These are phyloP conservation scores for Candida xyloterini DNA, from an alignment of 805 yeast species.

Conservation along the genomic window DNA sequence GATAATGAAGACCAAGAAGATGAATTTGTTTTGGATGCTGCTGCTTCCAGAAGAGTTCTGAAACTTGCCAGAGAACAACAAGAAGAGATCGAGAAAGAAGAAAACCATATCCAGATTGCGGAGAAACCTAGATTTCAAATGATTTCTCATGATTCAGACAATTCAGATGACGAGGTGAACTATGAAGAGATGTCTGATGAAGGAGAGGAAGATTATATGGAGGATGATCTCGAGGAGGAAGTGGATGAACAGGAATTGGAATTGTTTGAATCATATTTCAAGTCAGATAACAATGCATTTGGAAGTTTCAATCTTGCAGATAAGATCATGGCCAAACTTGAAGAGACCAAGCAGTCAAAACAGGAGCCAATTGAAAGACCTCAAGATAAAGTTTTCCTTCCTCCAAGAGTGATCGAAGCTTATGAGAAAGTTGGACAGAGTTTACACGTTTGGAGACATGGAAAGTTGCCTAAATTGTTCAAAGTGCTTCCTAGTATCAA, in stretches of 20 bases:
- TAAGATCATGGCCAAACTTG: constrained; percentile 85
- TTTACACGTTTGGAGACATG: constrained; percentile 86
- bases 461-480: constrained; percentile 93
- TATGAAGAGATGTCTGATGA: constrained; percentile 34
- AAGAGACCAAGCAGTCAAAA: constrained; percentile 50
- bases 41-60: constrained; percentile 77
- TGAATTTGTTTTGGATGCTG: constrained; percentile 74
- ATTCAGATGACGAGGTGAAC: constrained; percentile 29
- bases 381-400: constrained; percentile 76
- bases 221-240: constrained; percentile 53
- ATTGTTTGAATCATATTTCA: constrained; percentile 74
- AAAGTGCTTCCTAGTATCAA: constrained; percentile 89
- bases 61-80: constrained; percentile 92
- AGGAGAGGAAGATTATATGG: constrained; percentile 38
- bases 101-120: constrained; percentile 31
- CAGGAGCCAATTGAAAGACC: constrained; percentile 37
- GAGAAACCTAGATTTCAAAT: constrained; percentile 29
- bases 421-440: constrained; percentile 89
- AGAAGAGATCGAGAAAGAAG: constrained; percentile 79
- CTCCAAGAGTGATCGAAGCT: constrained; percentile 95
- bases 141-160: constrained; percentile 37
- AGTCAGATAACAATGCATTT: constrained; percentile 30
- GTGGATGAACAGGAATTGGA: constrained; percentile 81
- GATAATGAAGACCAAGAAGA: constrained; percentile 46
- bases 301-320: constrained; percentile 78